These are phyloP conservation scores for Saccharomyces hybrid DNA, from an alignment of 1,139 yeast genomes.

Conservation along the genomic window DNA sequence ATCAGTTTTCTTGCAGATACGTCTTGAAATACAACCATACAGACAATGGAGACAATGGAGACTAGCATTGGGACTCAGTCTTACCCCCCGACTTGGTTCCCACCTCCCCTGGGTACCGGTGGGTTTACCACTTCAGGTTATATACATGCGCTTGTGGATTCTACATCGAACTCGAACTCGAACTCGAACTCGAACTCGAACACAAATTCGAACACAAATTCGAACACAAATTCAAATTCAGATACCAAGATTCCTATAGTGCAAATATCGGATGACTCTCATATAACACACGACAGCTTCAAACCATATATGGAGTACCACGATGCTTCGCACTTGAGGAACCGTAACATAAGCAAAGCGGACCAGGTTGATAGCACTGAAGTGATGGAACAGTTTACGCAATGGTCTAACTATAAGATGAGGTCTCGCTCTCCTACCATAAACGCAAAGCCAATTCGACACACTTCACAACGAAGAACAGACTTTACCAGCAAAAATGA, in stretches of 20 bases:
- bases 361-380: neutral
- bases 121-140: neutral
- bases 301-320: neutral
- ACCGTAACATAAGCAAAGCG: neutral
- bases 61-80: neutral
- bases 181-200: neutral
- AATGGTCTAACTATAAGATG: neutral
- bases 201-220: neutral
- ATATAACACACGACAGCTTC: neutral
- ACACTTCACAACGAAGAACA: conserved; percentile 14
- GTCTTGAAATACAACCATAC: neutral
- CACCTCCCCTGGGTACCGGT: neutral
- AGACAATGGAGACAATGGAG: neutral
- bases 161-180: neutral
- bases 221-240: neutral
- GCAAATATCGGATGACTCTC: neutral
- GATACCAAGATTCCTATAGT: neutral
- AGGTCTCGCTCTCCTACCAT: neutral
- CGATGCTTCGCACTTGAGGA: neutral
- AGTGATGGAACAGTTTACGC: neutral
- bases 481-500: conserved; percentile 23
- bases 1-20: neutral
- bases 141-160: neutral
- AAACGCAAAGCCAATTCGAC: neutral
- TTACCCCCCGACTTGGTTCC: neutral